phyloP scores from a whole-genome alignment of 371 early-diverging fungal species.

The Haplosporangium sp. region DNA sequence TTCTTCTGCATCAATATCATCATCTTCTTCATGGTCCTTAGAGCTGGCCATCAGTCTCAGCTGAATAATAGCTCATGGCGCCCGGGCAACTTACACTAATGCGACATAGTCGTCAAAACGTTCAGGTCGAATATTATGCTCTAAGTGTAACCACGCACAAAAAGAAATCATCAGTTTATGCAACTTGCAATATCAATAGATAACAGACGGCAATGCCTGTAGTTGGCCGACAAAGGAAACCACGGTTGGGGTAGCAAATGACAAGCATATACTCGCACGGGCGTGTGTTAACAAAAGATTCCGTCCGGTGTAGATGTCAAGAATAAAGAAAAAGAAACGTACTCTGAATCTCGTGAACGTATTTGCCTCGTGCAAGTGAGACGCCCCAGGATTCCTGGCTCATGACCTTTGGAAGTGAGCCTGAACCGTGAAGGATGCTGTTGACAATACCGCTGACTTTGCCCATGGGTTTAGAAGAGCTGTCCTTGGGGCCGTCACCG shows the following conservation, averaged over 20 bases:
- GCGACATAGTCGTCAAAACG: constrained; percentile 84
- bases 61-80: neutral
- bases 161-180: neutral
- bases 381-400: constrained; percentile 57
- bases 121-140: constrained; percentile 88
- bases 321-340: constrained; percentile 27
- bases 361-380: constrained; percentile 86
- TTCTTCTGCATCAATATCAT: no score
- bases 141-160: constrained; percentile 48
- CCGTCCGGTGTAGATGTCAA: neutral
- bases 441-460: constrained; percentile 56
- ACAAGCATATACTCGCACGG: no score
- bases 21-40: no score
- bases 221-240: neutral
- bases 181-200: neutral
- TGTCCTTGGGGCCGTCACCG: constrained; percentile 2
- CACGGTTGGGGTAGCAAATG: neutral
- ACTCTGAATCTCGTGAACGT: constrained; percentile 88
- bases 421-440: constrained; percentile 53
- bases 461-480: constrained; percentile 32
- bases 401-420: constrained; percentile 43
- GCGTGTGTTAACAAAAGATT: neutral
- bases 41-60: no score
- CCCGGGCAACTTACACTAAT: constrained; percentile 62
- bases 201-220: neutral